Base-by-base conservation (phyloP, 2,329 filamentous ascomycete genomes). In the Hymenotorrendiella dingleyae region DNA sequence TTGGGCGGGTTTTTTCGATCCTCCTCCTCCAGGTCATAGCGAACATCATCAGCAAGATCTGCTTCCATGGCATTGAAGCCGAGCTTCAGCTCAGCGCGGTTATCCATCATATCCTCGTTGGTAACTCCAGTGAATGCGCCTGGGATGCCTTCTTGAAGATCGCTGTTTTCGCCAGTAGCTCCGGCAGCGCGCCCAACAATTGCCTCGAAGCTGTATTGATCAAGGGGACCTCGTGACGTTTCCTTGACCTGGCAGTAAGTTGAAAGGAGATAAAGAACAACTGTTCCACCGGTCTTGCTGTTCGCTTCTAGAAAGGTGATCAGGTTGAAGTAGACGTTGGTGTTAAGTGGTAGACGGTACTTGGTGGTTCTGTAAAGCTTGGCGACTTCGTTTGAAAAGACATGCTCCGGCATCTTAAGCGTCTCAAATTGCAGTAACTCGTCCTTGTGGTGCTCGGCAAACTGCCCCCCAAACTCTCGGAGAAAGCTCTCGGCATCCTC, bases 281-380 rank as follows among this genome's bases (percentile, higher is more conserved):
- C 78, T 6, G 79, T 77, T 12, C 89, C 91, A 9, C 89, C 89
- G 40, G 84, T 78, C 38, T 86, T 84, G 11, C 82, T 77, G 50
- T 95, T 90, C n/a, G 82, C 80, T 62, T 97, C 90, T 1, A 98
- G 71, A 55, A 91, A 94, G 54, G 89, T 85, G 58, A 95, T 84
- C 7, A 97, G 74, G 47, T 86, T 86, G 44, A 81, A 82, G 45
- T 86, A 89, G 1, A 89, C 82, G 54, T 90, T 84, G 44, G 84
- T 82, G 56, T 90, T 96, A n/a, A 98, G 69, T 0, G 88, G 88
- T 26, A 98, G 74, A 10, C 88, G 80, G 62, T 97, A 98, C 62
- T 88, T 93, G 70, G 90, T 91, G 43, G 81, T 78, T 29, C 79
- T 77, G 63, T 96, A 98, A 3, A 93, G 70, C 61, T 84, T 86